Conservation (phyloP, 2,329 filamentous ascomycete species). For the Alternaria triticina region DNA sequence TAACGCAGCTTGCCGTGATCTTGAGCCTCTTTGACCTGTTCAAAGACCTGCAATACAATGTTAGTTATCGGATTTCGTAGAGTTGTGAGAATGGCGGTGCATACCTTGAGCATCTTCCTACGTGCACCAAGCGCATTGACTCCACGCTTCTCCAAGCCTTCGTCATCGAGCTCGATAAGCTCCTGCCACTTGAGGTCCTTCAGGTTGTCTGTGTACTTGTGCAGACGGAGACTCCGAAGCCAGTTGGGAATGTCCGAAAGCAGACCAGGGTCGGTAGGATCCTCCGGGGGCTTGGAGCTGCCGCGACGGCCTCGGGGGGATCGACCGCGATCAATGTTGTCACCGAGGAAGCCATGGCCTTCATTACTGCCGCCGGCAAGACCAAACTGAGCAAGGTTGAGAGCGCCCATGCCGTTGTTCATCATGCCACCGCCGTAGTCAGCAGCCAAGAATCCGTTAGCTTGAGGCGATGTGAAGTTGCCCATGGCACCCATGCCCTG, state of each 20-base stretch:
- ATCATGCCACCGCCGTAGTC: constrained; percentile 79
- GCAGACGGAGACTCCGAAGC: constrained; percentile 90
- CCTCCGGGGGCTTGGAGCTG: constrained; percentile 96
- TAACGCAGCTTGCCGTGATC: constrained; percentile 51
- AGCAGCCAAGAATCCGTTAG: constrained; percentile 90
- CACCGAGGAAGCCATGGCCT: constrained; percentile 86
- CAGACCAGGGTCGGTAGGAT: constrained; percentile 88
- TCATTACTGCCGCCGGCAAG: constrained; percentile 52
- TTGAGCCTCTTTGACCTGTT: constrained; percentile 79
- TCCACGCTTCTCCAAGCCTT: constrained; percentile 87
- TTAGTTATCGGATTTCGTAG: constrained; percentile 34
- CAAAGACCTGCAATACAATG: constrained; percentile 73
- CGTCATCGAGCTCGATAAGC: constrained; percentile 88
- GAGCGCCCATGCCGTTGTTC: constrained; percentile 71
- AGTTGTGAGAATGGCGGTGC: constrained; percentile 8
- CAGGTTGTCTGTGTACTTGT: constrained; percentile 98
- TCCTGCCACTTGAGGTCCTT: constrained; percentile 98
- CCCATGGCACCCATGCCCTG: constrained; percentile 64
- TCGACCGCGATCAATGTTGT: constrained; percentile 86
- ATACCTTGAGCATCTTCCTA: constrained; percentile 96
- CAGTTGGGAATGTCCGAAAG: constrained; percentile 95
- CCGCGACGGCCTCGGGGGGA: constrained; percentile 91
- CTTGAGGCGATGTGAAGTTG: constrained; percentile 84
- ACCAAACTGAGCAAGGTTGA: constrained; percentile 76
- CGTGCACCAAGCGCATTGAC: constrained; percentile 94